Evolutionary conservation across 805 yeast genomes (phyloP), one percentile per base, ranked within the genome.

Genomic region (Metschnikowia noctiluminum): DNA sequence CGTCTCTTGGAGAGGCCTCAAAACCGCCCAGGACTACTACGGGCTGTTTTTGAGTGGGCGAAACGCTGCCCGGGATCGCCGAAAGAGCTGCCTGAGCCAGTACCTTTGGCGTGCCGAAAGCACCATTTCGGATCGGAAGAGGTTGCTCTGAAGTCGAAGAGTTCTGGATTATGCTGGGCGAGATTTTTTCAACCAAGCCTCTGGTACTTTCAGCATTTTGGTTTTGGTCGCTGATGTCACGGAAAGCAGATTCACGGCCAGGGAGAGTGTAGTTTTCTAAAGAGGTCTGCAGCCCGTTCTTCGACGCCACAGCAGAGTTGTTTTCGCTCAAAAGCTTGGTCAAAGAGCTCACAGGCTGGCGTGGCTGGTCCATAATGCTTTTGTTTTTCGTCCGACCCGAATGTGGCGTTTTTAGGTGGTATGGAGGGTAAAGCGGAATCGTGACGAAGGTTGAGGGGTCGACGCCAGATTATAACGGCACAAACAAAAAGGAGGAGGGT

Each of bases 241-340:
- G 16, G 41, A 27, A 38, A 9, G 14, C 16, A 13, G 41, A 8
- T 35, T 16, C 44, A 21, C 21, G 31, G 40, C 27, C 41, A 7
- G 42, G 39, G 31, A 41, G 49, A 28, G 41, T 27, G 15, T 37
- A 41, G 7, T 44, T 44, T 27, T 44, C 50, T 31, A 50, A 37
- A 14, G 50, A 46, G 36, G 50, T 40, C 35, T 35, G 48, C 36
- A 48, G 42, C 14, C 40, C 42, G 34, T 43, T 45, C 15, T 40
- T 28, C 28, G 48, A 44, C 16, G 47, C 41, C 35, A 39, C 43
- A 7, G 46, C 32, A 35, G 50, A 47, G 51, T 60, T 61, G 32
- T 69, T 65, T 45, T 69, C 73, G 48, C 66, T 66, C 51, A 70
- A 59, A 14, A 70, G 65, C 45, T 70, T 57, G n/a, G 74, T 70